Conservation (phyloP, 1,139 yeast genomes). For the Sugiyamaella xylanicola region DNA sequence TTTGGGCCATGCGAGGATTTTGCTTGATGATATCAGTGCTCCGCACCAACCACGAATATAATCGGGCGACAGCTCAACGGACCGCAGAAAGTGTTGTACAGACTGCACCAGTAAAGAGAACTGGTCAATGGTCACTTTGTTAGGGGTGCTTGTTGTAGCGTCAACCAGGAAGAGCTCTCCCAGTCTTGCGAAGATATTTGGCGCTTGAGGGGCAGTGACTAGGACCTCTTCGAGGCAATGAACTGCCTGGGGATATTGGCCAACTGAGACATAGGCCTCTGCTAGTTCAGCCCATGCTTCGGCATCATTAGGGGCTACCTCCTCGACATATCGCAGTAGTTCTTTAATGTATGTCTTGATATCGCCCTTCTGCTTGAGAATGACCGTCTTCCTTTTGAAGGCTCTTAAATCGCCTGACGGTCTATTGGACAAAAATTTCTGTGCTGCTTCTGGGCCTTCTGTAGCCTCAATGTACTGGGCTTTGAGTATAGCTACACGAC, state of each 20-base stretch:
- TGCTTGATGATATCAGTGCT: slow-evolving; percentile 49
- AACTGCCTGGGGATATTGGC: slow-evolving; percentile 68
- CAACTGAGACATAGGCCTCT: slow-evolving; percentile 58
- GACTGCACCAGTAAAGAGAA: slow-evolving; percentile 40
- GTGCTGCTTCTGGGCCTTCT: slow-evolving; percentile 50
- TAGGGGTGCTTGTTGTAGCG: slow-evolving; percentile 28
- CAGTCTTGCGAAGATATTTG: slow-evolving; percentile 64
- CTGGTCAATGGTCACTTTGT: neutral
- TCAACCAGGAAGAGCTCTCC: slow-evolving; percentile 51
- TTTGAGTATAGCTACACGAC: slow-evolving; percentile 58
- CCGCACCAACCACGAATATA: slow-evolving; percentile 81
- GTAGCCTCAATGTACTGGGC: slow-evolving; percentile 61
- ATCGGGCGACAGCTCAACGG: slow-evolving; percentile 73
- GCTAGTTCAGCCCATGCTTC: slow-evolving; percentile 79
- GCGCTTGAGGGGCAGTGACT: slow-evolving; percentile 69
- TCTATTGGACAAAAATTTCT: slow-evolving; percentile 43
- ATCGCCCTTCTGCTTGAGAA: slow-evolving; percentile 39
- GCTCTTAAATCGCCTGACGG: slow-evolving; percentile 42
- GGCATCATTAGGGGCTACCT: slow-evolving; percentile 68
- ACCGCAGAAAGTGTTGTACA: slow-evolving; percentile 61
- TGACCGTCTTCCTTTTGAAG: slow-evolving; percentile 44
- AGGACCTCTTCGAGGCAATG: slow-evolving; percentile 70
- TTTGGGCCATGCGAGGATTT: slow-evolving; percentile 35
- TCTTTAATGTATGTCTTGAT: slow-evolving; percentile 51
- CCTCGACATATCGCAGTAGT: slow-evolving; percentile 54